Evolutionary conservation across 2,329 filamentous ascomycete species (phyloP).

Genomic region (Chrysoporthe austroafricana): DNA sequence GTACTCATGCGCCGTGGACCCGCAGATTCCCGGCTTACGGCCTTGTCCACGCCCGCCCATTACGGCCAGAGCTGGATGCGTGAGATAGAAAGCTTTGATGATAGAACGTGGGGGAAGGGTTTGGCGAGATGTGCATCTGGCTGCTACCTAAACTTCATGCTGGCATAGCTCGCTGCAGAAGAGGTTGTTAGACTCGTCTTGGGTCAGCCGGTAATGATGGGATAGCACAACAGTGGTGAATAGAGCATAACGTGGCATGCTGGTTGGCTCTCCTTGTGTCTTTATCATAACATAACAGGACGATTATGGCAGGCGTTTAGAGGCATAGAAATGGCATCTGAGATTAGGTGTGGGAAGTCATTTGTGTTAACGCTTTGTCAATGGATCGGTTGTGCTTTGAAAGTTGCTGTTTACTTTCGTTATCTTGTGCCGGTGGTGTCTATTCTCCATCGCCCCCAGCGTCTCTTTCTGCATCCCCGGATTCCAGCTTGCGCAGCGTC

Average conservation of each 20-base stretch:
- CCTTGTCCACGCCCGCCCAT: neutral
- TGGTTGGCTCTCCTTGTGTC: constrained; percentile 21
- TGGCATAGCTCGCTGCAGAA: constrained; percentile 4
- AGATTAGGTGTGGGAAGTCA: constrained; percentile 19
- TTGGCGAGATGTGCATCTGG: constrained; percentile 1
- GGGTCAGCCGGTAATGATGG: constrained; percentile 19
- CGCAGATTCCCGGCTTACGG: neutral
- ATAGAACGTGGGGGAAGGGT: constrained; percentile 4
- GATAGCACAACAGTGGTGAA: constrained; percentile 11
- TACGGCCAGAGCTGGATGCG: neutral
- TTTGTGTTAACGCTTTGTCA: constrained; percentile 15
- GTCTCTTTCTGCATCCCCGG: constrained; percentile 33
- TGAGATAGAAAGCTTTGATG: constrained; percentile 1
- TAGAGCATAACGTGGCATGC: constrained; percentile 19
- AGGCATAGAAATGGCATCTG: constrained; percentile 28
- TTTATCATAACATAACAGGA: constrained; percentile 23
- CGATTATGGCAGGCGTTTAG: constrained; percentile 29
- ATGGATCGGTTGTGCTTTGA: constrained; percentile 22
- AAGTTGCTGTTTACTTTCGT: constrained; percentile 17
- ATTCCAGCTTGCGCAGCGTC: constrained; percentile 51
- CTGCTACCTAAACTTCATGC: constrained; percentile 3
- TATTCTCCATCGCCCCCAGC: constrained; percentile 28
- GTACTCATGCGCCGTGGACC: neutral
- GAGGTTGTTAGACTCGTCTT: neutral
- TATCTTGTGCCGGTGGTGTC: neutral